Conservation (phyloP, 495 filamentous ascomycete genomes). For the Podospora didyma region DNA sequence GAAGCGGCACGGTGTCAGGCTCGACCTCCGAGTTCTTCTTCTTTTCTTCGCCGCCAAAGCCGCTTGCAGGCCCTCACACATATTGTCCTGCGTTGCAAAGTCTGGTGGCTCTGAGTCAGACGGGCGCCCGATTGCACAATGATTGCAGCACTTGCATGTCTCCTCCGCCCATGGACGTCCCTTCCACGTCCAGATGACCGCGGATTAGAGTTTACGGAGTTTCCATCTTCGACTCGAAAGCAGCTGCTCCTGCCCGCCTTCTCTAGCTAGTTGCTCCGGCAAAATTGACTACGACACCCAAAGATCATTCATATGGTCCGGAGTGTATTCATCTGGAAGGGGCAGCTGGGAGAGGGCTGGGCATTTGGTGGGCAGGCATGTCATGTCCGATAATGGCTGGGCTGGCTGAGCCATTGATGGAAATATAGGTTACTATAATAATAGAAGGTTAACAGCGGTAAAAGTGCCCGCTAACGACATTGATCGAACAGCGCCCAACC, state of each 20-base stretch:
- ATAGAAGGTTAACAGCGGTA: not conserved
- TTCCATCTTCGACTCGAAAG: not conserved
- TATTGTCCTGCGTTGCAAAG: no score
- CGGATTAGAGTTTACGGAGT: constrained; percentile 1
- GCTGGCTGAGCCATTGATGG: no score
- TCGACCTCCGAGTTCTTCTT: not conserved
- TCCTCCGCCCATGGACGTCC: constrained; percentile 1
- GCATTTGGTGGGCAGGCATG: not conserved
- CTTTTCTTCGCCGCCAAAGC: not conserved
- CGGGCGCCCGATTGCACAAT: constrained; percentile 16
- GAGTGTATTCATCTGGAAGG: not conserved
- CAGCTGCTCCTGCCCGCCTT: not conserved
- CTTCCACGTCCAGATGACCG: constrained; percentile 14
- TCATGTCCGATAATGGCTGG: not conserved
- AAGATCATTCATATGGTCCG: not conserved
- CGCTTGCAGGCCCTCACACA: not conserved
- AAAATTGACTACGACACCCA: not conserved
- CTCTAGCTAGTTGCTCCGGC: not conserved
- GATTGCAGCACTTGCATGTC: constrained; percentile 16
- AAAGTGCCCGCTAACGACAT: not conserved
- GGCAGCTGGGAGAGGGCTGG: not conserved
- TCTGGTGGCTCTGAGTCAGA: constrained; percentile 18
- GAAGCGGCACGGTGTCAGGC: constrained; percentile 3
- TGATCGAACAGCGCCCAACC: not conserved
- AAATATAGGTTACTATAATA: not conserved